Conservation (phyloP, 768 basidiomycete genomes). For the Pulveroboletus sp. region DNA sequence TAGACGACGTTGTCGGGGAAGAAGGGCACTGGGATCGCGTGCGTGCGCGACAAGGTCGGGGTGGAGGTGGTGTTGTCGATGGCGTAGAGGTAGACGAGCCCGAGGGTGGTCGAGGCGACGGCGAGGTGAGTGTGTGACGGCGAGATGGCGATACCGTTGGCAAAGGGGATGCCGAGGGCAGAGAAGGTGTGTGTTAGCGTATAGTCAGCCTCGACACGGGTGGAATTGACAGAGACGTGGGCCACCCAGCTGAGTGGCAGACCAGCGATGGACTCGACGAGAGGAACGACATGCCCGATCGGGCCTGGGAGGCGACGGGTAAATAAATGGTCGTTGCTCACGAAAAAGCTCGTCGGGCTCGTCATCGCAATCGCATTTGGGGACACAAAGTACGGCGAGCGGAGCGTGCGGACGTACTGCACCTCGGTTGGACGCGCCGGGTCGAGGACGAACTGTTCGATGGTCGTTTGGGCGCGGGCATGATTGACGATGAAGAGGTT, state of each 20-base stretch:
- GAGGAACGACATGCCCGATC: constrained; percentile 49
- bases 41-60: constrained; percentile 39
- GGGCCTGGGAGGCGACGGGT: constrained; percentile 55
- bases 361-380: constrained; percentile 69
- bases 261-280: constrained; percentile 52
- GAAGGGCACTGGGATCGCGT: constrained; percentile 53
- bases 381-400: constrained; percentile 55
- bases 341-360: constrained; percentile 65
- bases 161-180: constrained; percentile 54
- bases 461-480: constrained; percentile 53
- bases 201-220: constrained; percentile 17
- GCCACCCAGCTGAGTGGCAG: constrained; percentile 61
- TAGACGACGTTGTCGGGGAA: constrained; percentile 60
- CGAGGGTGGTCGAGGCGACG: constrained; percentile 51
- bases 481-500: constrained; percentile 71
- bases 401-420: constrained; percentile 57
- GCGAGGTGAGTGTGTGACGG: constrained; percentile 49
- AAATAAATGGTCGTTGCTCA: constrained; percentile 70
- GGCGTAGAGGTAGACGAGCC: constrained; percentile 49
- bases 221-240: constrained; percentile 46
- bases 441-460: constrained; percentile 64
- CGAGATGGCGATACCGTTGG: constrained; percentile 68
- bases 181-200: constrained; percentile 37
- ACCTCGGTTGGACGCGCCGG: constrained; percentile 44
- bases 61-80: constrained; percentile 44